Evolutionary conservation across 441 rosid species (phyloP).

Genomic region (Raphanus hybrid): DNA sequence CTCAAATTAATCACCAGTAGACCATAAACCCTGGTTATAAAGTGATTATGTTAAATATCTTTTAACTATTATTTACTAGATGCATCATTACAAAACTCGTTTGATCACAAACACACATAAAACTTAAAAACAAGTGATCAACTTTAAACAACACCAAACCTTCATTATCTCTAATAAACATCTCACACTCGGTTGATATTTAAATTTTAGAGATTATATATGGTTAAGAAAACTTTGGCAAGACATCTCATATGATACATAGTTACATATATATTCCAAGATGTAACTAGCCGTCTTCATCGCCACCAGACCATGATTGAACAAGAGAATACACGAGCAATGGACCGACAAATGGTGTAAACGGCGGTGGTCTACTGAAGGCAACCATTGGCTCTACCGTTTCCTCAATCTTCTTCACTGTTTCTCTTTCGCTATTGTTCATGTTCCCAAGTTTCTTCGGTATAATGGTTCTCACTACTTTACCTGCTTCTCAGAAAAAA

Average conservation of each 20-base stretch:
- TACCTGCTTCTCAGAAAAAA: constrained; percentile 10
- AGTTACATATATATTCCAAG: not conserved
- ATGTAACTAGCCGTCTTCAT: constrained; percentile 48
- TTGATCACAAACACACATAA: not conserved
- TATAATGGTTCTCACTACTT: constrained; percentile 49
- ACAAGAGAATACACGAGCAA: constrained; percentile 57
- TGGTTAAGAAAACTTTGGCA: no score
- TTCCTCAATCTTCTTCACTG: constrained; percentile 5
- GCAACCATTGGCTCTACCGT: constrained; percentile 37
- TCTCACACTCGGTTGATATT: not conserved
- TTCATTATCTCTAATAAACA: constrained; percentile 1
- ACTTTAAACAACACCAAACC: constrained; percentile 4
- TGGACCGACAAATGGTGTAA: constrained; percentile 58
- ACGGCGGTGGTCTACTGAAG: constrained; percentile 65
- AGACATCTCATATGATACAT: not conserved
- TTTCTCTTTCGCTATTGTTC: constrained; percentile 25
- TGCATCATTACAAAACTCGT: no score
- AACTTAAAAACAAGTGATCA: not conserved
- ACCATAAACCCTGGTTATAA: no score
- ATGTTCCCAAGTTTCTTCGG: constrained; percentile 45
- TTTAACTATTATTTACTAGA: no score
- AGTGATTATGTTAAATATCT: no score
- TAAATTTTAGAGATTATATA: not conserved
- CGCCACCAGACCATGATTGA: constrained; percentile 52
- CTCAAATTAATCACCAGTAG: no score